These are phyloP conservation scores for Periconia sp. DNA, from an alignment of 2,329 filamentous ascomycete genomes.

Conservation along the genomic window DNA sequence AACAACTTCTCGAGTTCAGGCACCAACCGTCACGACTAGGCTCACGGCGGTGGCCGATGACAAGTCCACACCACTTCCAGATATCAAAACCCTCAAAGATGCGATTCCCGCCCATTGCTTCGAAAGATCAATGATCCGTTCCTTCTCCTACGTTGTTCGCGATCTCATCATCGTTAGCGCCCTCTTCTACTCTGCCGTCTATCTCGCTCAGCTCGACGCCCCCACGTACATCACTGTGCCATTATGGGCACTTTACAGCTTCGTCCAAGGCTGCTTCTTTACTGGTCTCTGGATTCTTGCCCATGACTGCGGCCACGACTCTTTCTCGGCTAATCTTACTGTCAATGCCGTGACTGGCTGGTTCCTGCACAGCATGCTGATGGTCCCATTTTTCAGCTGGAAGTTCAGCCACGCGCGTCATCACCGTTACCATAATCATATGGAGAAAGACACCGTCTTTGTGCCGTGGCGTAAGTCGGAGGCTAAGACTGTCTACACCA, in stretches of 20 bases:
- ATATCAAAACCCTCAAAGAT: constrained; percentile 19
- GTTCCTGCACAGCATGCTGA: constrained; percentile 64
- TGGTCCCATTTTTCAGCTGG: constrained; percentile 74
- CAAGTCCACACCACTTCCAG: constrained; percentile 10
- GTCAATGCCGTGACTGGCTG: constrained; percentile 67
- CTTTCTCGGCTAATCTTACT: constrained; percentile 60
- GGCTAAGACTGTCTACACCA: constrained; percentile 5
- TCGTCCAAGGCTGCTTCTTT: constrained; percentile 65
- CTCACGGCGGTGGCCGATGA: constrained; percentile 18
- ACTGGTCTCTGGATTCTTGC: constrained; percentile 68
- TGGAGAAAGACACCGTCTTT: constrained; percentile 61
- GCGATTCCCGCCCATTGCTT: constrained; percentile 5
- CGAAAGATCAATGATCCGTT: not conserved
- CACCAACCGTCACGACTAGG: constrained; percentile 8
- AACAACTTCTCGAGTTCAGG: constrained; percentile 21
- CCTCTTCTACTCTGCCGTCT: constrained; percentile 44
- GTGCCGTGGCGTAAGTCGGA: constrained; percentile 28
- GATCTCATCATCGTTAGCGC: not conserved
- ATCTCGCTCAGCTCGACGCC: constrained; percentile 44
- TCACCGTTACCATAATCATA: constrained; percentile 68
- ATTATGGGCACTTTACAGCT: constrained; percentile 62
- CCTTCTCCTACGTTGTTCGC: constrained; percentile 53
- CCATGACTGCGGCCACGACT: constrained; percentile 71
- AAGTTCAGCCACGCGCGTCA: constrained; percentile 70
- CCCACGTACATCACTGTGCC: constrained; percentile 47